These are phyloP conservation scores for Podospora tetraspora DNA, from an alignment of 495 filamentous ascomycete genomes.

Conservation along the genomic window DNA sequence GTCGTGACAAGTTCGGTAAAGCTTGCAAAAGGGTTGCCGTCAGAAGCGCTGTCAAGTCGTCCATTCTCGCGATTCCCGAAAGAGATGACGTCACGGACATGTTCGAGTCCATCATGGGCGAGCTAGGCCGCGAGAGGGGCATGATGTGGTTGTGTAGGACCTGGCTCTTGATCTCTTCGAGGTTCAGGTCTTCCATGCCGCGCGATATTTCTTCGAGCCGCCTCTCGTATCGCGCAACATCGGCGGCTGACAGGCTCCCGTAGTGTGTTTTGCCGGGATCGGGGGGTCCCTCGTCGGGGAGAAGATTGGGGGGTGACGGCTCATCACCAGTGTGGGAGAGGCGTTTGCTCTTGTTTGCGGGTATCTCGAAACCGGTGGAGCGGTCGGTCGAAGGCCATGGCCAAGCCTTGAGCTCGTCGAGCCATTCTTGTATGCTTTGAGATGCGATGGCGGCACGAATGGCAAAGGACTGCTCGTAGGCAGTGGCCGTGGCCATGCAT, in stretches of 20 bases:
- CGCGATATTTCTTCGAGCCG: slow-evolving; percentile 73
- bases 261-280: slow-evolving; percentile 45
- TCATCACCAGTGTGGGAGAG: slow-evolving; percentile 16
- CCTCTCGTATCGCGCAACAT: slow-evolving; percentile 61
- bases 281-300: neutral
- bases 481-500: slow-evolving; percentile 62
- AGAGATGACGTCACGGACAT: slow-evolving; percentile 41
- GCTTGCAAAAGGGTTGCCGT: slow-evolving; percentile 84
- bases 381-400: slow-evolving; percentile 59
- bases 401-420: slow-evolving; percentile 71
- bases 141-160: slow-evolving; percentile 73
- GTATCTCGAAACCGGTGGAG: slow-evolving; percentile 51
- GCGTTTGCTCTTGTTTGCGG: slow-evolving; percentile 38
- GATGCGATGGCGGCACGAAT: slow-evolving; percentile 68
- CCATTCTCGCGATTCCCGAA: slow-evolving; percentile 52
- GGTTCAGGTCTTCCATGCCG: slow-evolving; percentile 70
- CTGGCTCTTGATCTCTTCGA: slow-evolving; percentile 87
- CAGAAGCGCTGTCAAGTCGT: slow-evolving; percentile 82
- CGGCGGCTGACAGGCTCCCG: slow-evolving; percentile 59
- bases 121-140: slow-evolving; percentile 48
- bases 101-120: slow-evolving; percentile 45
- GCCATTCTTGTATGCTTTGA: slow-evolving; percentile 70
- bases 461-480: slow-evolving; percentile 64
- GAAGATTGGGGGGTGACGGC: neutral
- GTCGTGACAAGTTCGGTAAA: slow-evolving; percentile 70